Percentiles rank a stretch among this genome's conserved stretches.
Evolutionary conservation across 2,329 filamentous ascomycete species (phyloP).

Genomic region (Colletotrichum scovillei): DNA sequence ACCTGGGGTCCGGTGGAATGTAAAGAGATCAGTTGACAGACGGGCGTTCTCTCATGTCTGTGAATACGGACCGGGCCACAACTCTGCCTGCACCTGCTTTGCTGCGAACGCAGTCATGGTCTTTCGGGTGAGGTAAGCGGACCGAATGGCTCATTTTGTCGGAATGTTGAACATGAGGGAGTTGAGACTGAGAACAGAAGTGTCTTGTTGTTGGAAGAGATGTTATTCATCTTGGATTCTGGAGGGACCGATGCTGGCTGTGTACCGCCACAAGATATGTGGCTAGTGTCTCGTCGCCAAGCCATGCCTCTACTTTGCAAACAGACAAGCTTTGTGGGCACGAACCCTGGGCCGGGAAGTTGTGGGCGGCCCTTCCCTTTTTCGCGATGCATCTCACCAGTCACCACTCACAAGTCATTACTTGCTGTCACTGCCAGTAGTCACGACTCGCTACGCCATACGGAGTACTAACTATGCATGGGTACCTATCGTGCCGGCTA

Average conservation of each 20-base stretch:
- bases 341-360: constrained; percentile 9
- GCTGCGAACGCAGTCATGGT: background rate
- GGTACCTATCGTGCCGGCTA: background rate
- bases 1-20: background rate
- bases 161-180: background rate
- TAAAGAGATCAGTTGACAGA: background rate
- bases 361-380: background rate
- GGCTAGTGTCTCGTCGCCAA: background rate
- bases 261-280: background rate
- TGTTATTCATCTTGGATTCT: too few relatives aligned
- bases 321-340: constrained; percentile 27
- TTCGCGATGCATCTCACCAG: background rate
- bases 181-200: background rate
- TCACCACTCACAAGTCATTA: background rate
- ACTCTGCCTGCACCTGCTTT: background rate
- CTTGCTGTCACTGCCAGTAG: background rate
- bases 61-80: background rate
- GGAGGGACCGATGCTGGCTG: background rate
- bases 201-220: too few relatives aligned
- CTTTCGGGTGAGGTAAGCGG: background rate
- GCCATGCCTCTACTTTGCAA: background rate
- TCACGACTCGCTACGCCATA: background rate
- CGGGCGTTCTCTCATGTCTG: background rate
- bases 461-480: too few relatives aligned
- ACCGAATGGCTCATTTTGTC: background rate